Evolutionary conservation across 139 green algal genomes (phyloP).

Genomic region (Tetradesmus obliquus): DNA sequence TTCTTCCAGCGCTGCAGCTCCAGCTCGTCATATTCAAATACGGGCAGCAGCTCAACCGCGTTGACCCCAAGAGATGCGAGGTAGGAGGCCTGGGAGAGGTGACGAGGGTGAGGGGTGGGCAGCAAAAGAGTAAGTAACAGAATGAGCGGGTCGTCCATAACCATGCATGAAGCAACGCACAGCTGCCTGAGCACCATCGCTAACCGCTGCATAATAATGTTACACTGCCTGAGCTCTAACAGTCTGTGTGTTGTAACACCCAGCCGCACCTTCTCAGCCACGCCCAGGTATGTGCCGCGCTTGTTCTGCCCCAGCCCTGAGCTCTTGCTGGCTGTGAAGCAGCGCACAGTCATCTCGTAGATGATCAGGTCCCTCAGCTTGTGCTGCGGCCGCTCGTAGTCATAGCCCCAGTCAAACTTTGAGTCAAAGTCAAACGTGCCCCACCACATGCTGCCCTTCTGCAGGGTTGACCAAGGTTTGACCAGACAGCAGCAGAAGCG

Average conservation of each 20-base stretch:
- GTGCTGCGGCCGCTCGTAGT: slow-evolving; percentile 58
- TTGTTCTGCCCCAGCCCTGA: slow-evolving; percentile 61
- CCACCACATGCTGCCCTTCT: slow-evolving; percentile 81
- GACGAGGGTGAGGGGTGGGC: not conserved
- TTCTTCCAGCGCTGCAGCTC: slow-evolving; percentile 89
- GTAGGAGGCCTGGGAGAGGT: slow-evolving; percentile 58
- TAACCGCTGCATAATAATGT: too few relatives aligned
- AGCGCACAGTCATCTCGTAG: slow-evolving; percentile 86
- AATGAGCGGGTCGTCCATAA: too few relatives aligned
- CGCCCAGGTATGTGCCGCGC: slow-evolving; percentile 82
- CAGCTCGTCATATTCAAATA: slow-evolving; percentile 96
- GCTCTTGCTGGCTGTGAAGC: slow-evolving; percentile 82
- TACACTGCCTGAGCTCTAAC: not conserved
- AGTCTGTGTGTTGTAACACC: not conserved
- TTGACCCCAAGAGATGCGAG: slow-evolving; percentile 85
- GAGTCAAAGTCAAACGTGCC: slow-evolving; percentile 89
- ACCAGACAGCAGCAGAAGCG: not conserved
- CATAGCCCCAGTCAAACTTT: slow-evolving; percentile 87
- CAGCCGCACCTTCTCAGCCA: slow-evolving; percentile 82
- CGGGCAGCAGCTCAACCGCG: slow-evolving; percentile 91
- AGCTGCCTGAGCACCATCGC: too few relatives aligned
- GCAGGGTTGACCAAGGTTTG: not conserved
- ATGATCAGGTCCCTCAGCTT: slow-evolving; percentile 77
- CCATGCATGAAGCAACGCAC: too few relatives aligned
- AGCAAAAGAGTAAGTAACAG: not conserved